Conservation (phyloP, 331 rosid genomes). For the Saraca asoca region DNA sequence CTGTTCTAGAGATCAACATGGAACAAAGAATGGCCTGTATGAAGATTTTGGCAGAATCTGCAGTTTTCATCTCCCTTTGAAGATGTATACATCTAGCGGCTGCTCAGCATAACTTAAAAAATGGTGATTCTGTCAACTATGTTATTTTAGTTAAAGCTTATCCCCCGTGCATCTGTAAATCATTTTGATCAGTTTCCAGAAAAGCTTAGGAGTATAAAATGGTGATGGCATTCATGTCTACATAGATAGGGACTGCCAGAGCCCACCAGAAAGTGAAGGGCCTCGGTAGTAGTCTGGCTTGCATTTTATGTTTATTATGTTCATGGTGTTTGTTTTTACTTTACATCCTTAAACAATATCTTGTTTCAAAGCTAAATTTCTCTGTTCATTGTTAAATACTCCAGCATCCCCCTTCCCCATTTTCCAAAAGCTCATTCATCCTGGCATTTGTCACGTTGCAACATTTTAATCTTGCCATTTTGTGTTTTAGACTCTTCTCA, state of each 20-base stretch:
- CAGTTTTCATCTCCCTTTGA: constrained; percentile 52
- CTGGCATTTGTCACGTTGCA: not conserved
- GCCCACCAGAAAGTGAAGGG: constrained; percentile 40
- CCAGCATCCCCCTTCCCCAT: not conserved
- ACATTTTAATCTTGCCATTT: not conserved
- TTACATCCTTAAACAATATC: constrained; percentile 10
- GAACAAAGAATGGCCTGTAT: constrained; percentile 46
- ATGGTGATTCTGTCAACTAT: constrained; percentile 46
- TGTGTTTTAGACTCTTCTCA: not conserved
- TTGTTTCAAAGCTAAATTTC: constrained; percentile 6
- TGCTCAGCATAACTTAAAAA: constrained; percentile 54
- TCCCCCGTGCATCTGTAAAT: constrained; percentile 52
- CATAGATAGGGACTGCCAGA: constrained; percentile 37
- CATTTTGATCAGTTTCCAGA: constrained; percentile 45
- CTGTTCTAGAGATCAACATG: constrained; percentile 40
- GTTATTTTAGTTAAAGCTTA: constrained; percentile 46
- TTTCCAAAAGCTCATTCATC: too few relatives aligned
- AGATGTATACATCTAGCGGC: constrained; percentile 61
- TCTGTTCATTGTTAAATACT: constrained; percentile 8
- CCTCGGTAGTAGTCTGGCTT: constrained; percentile 32
- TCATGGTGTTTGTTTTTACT: constrained; percentile 3
- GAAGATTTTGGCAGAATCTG: constrained; percentile 51
- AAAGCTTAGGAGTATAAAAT: constrained; percentile 43
- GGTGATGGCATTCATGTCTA: constrained; percentile 24
- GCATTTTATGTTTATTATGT: constrained; percentile 20